A percentile compares a stretch with the other conserved stretches of the same genome.
Conservation (phyloP, 2,329 filamentous ascomycete species). For the Colletotrichum costaricense region DNA sequence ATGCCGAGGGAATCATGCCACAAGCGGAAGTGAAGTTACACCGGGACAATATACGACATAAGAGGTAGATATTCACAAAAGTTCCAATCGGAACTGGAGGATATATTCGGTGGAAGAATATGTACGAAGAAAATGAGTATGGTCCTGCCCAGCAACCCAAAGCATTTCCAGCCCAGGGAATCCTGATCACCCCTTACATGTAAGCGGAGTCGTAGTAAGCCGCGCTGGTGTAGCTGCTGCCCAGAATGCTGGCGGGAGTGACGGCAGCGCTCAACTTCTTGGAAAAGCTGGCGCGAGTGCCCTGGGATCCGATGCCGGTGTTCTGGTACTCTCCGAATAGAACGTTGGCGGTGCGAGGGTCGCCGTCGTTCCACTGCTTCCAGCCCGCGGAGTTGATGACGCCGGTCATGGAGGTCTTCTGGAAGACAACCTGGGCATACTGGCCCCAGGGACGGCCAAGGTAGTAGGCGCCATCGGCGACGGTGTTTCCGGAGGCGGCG, state of each 20-base stretch:
- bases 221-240: conserved; percentile 39
- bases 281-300: conserved; percentile 60
- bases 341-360: conserved; percentile 62
- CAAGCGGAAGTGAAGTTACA: neutral
- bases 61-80: neutral
- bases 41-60: neutral
- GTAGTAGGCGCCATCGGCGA: conserved; percentile 53
- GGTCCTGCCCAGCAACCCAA: neutral
- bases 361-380: conserved; percentile 62
- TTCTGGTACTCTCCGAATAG: conserved; percentile 70
- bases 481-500: conserved; percentile 50
- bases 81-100: neutral
- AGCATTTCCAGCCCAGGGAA: neutral
- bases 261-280: conserved; percentile 49
- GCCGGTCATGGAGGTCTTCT: conserved; percentile 59
- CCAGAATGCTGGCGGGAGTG: conserved; percentile 44
- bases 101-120: conserved; percentile 11
- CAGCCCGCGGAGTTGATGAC: conserved; percentile 72
- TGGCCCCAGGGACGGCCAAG: conserved; percentile 61
- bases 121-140: neutral
- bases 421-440: conserved; percentile 60
- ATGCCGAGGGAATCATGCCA: too few species aligned
- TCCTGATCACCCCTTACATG: conserved; percentile 33
- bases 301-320: conserved; percentile 65
- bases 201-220: conserved; percentile 44